These are phyloP conservation scores for Patellaria atrata DNA, from an alignment of 495 filamentous ascomycete genomes.

Conservation along the genomic window DNA sequence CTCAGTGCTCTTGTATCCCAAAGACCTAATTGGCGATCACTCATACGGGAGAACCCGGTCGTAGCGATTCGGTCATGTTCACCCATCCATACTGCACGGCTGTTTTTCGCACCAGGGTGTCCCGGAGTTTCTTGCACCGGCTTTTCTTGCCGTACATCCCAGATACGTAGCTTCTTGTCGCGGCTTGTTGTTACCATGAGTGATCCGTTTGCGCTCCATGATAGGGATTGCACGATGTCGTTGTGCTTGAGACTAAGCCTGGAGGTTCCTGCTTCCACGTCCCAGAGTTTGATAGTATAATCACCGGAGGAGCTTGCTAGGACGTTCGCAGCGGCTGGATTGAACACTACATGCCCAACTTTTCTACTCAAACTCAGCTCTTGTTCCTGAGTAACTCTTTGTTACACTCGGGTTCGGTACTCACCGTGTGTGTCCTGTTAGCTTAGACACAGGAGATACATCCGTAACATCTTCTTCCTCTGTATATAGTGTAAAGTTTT, in stretches of 20 bases:
- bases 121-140: constrained; percentile 72
- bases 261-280: constrained; percentile 64
- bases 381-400: not conserved
- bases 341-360: constrained; percentile 93
- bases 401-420: constrained; percentile 2
- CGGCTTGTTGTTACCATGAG: constrained; percentile 85
- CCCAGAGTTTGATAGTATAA: constrained; percentile 91
- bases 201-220: constrained; percentile 87
- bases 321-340: constrained; percentile 89
- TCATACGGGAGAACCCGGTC: constrained; percentile 96
- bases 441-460: constrained; percentile 62
- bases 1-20: constrained; percentile 77
- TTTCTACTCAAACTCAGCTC: constrained; percentile 44
- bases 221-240: constrained; percentile 87
- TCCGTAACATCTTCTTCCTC: constrained; percentile 73
- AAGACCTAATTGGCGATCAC: constrained; percentile 84
- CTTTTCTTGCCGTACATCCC: constrained; percentile 89
- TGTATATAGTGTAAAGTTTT: constrained; percentile 68
- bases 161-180: constrained; percentile 94
- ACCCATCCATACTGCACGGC: constrained; percentile 88
- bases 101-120: constrained; percentile 91
- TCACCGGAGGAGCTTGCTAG: constrained; percentile 93
- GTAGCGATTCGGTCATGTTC: constrained; percentile 90
- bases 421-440: constrained; percentile 59
- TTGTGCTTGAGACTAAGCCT: constrained; percentile 63